phyloP scores from a whole-genome alignment of 208 protist genomes.

The Trypanosoma conorhini region DNA sequence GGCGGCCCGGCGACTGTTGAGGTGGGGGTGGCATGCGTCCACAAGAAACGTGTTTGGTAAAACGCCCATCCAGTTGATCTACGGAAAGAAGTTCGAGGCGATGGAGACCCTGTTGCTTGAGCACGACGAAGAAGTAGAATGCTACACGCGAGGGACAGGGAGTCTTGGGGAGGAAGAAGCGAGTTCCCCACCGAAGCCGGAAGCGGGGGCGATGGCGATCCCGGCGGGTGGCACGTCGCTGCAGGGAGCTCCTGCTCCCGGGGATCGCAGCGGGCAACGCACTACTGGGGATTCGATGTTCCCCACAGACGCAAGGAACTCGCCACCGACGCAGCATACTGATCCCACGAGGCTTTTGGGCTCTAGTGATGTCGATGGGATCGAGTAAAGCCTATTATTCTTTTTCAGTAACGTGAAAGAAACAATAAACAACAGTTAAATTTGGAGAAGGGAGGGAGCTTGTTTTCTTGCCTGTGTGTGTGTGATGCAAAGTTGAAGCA shows the following conservation, averaged over 20 bases:
- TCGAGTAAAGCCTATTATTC: slow-evolving; percentile 47
- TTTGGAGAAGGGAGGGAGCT: neutral
- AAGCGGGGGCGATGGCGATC: neutral
- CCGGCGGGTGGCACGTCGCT: neutral
- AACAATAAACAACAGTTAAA: neutral
- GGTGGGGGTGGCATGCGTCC: slow-evolving; percentile 55
- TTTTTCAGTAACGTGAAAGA: neutral
- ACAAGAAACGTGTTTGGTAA: slow-evolving; percentile 58
- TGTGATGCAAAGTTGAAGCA: neutral
- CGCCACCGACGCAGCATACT: neutral
- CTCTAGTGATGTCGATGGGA: slow-evolving; percentile 62
- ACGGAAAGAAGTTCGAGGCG: slow-evolving; percentile 76
- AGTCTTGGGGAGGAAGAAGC: slow-evolving; percentile 7
- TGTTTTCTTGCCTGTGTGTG: slow-evolving; percentile 13
- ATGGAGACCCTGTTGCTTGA: slow-evolving; percentile 83
- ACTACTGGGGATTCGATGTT: slow-evolving; percentile 5
- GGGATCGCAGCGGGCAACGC: neutral
- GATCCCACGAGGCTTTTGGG: slow-evolving; percentile 39
- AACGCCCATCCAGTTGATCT: slow-evolving; percentile 81
- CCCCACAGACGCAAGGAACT: neutral
- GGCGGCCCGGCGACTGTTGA: slow-evolving; percentile 59
- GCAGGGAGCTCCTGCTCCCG: neutral
- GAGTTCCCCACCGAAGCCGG: neutral
- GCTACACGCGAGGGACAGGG: slow-evolving; percentile 1
- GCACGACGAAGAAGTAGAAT: slow-evolving; percentile 70